These are phyloP conservation scores for Decorospora gaudefroyi DNA, from an alignment of 2,329 filamentous ascomycete genomes.

Conservation along the genomic window DNA sequence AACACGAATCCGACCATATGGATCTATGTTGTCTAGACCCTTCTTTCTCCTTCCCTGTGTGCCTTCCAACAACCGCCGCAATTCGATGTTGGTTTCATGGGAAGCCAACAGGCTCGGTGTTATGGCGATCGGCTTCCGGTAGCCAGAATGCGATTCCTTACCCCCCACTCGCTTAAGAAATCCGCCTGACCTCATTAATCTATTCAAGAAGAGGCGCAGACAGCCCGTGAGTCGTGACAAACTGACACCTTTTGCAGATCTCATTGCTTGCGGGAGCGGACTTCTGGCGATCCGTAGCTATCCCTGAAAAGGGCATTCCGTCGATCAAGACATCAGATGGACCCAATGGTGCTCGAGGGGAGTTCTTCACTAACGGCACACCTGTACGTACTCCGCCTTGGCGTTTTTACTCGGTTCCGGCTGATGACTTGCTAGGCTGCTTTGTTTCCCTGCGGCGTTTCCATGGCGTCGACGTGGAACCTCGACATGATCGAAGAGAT, in stretches of 20 bases:
- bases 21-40: neutral
- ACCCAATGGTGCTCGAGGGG: conserved; percentile 70
- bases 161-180: conserved; percentile 8
- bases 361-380: conserved; percentile 64
- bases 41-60: neutral
- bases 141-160: conserved; percentile 1
- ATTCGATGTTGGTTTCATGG: too few species aligned
- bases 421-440: conserved; percentile 62
- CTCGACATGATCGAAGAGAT: conserved; percentile 69
- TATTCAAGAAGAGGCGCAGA: conserved; percentile 13
- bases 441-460: conserved; percentile 78
- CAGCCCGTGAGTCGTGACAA: conserved; percentile 10
- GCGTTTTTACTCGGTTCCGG: conserved; percentile 4
- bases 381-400: conserved; percentile 40
- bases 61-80: too few species aligned
- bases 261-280: conserved; percentile 59
- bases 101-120: conserved; percentile 2
- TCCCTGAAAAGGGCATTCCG: conserved; percentile 65
- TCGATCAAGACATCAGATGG: conserved; percentile 69
- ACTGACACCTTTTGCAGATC: conserved; percentile 42
- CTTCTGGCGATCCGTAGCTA: conserved; percentile 69
- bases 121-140: conserved; percentile 5
- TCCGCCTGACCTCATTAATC: conserved; percentile 14
- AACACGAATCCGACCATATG: neutral
- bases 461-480: conserved; percentile 80